Percentiles rank a stretch among this genome's conserved stretches.
Conservation (phyloP, 306 rosid genomes). For the Glycyrrhiza uralensis region DNA sequence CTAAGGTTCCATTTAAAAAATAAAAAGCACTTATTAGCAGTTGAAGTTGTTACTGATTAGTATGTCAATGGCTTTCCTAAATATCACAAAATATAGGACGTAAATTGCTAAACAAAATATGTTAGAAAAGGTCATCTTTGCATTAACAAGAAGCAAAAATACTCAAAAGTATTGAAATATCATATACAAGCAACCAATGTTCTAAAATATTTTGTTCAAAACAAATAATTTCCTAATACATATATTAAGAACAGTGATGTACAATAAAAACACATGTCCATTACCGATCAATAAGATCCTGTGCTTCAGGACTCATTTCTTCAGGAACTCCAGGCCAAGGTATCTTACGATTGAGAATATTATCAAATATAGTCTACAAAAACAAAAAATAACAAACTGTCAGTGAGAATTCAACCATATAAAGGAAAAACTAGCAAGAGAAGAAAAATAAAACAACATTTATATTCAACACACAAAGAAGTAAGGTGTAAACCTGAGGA, state of each 20-base stretch:
- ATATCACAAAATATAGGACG: background rate
- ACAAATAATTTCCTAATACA: constrained; percentile 9
- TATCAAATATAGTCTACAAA: constrained; percentile 88
- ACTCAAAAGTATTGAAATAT: background rate
- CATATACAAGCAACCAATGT: background rate
- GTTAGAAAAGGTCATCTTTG: background rate
- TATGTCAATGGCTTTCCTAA: background rate
- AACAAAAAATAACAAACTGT: constrained; percentile 1
- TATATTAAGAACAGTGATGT: constrained; percentile 9
- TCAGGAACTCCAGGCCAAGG: constrained; percentile 91
- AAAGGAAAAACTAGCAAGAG: constrained; percentile 1
- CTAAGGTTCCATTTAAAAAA: background rate
- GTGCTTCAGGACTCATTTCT: constrained; percentile 90
- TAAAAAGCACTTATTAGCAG: background rate
- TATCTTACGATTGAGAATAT: constrained; percentile 86
- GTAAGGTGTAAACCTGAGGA: constrained; percentile 73
- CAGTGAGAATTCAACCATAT: constrained; percentile 18
- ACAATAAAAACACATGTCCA: constrained; percentile 22
- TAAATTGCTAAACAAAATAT: background rate
- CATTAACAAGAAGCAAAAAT: constrained; percentile 6
- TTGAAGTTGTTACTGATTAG: background rate
- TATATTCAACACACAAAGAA: background rate
- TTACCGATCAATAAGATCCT: constrained; percentile 89
- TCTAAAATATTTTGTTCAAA: background rate
- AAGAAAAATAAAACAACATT: constrained; percentile 2